Conservation (phyloP, 2,329 filamentous ascomycete genomes). For the Epichloe sp. region DNA sequence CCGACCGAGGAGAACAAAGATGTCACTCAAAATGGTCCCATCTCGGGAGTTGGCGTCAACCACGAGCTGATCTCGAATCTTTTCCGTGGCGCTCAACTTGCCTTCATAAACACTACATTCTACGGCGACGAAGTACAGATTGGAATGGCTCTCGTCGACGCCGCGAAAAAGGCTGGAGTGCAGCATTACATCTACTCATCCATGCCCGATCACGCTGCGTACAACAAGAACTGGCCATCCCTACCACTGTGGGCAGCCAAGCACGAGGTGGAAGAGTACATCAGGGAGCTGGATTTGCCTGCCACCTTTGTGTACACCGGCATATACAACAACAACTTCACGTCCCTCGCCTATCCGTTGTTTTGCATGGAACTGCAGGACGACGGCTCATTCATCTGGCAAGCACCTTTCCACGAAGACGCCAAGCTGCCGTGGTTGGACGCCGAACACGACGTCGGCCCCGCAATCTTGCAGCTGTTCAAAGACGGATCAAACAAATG, state of each 20-base stretch:
- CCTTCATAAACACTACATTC: slow-evolving; percentile 96
- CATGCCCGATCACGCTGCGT: slow-evolving; percentile 87
- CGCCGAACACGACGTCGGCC: slow-evolving; percentile 89
- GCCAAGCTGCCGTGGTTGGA: slow-evolving; percentile 89
- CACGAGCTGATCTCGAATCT: slow-evolving; percentile 59
- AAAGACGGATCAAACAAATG: slow-evolving; percentile 84
- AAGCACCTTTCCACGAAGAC: slow-evolving; percentile 84
- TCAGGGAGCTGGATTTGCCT: slow-evolving; percentile 67
- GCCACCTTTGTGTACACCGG: slow-evolving; percentile 92
- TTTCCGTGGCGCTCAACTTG: slow-evolving; percentile 73
- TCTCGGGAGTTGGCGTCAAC: slow-evolving; percentile 54
- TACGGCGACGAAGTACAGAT: slow-evolving; percentile 91
- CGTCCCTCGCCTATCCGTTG: slow-evolving; percentile 76
- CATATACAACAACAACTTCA: slow-evolving; percentile 99
- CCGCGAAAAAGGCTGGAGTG: slow-evolving; percentile 70
- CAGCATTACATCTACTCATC: slow-evolving; percentile 93
- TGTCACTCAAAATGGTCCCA: slow-evolving; percentile 56
- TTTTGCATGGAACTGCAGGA: slow-evolving; percentile 86
- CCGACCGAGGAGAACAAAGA: slow-evolving; percentile 38
- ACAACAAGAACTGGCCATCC: slow-evolving; percentile 63
- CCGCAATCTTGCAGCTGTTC: slow-evolving; percentile 83
- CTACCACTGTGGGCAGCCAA: slow-evolving; percentile 88
- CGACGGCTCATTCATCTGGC: slow-evolving; percentile 83
- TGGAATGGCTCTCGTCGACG: slow-evolving; percentile 77
- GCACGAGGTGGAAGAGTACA: slow-evolving; percentile 83